Base-by-base conservation (phyloP, 2,329 filamentous ascomycete genomes). In the Triangularia verruculosa region DNA sequence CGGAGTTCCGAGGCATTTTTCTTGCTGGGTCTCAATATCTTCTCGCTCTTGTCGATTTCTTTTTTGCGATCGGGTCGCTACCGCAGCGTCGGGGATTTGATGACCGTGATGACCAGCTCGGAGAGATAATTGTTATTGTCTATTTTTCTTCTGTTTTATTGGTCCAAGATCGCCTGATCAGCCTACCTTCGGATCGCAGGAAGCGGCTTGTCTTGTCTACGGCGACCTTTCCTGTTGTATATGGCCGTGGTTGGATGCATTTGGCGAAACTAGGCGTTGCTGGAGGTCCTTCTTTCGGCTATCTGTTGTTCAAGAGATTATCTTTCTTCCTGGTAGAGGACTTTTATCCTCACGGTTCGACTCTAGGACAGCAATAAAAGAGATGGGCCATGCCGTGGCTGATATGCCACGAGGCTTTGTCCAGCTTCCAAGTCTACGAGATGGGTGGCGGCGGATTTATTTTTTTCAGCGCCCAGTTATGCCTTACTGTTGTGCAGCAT, bases 71-170 rank as follows among this genome's bases (percentile, higher is more conserved):
- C 25, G 30, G 30, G 15, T 24, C 30, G 25, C 47, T 59, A 57
- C 25, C 28, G 15, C 24, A 63, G 25, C 20, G 54, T 25, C 27
- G 13, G 22, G n/a, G 53, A 64, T 59, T 47, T 56, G n/a, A 63
- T 59, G 61, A 63, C 61, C 57, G 52, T 52, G 43, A 65, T 63
- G 64, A 65, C 53, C 57, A 63, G 34, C 24, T 17, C 20, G 57
- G 63, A 28, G 51, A 54, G 59, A 54, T 54, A 54, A 54, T 54
- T 13, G 25, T 28, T 66, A 63, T 61, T 61, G 34, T 57, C 39
- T 62, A 58, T 64, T 66, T 54, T 54, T 24, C 22, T n/a, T n/a
- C 22, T 54, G 22, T 22, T 15, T 51, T 24, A 12, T 22, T 28
- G 12, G n/a, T 9, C 9, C 3, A 8, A 8, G n/a, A 20, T 47